A percentile compares a stretch with the other conserved stretches of the same genome.
phyloP scores from a whole-genome alignment of 305 asterid species.

The Fraxinus nigra region DNA sequence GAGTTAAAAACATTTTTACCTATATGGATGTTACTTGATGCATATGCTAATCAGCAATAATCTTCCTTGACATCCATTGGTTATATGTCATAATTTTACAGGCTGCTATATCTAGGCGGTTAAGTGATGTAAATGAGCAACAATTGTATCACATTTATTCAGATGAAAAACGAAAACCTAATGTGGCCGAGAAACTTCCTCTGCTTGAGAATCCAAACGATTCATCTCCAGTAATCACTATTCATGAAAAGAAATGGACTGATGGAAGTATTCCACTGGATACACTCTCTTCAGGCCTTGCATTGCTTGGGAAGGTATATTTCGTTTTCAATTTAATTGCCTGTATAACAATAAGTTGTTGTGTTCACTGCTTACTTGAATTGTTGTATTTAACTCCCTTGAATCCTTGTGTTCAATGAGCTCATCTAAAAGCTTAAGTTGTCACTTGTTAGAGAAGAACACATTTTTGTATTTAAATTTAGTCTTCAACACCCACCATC shows the following conservation, averaged over 20 bases:
- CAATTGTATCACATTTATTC: background rate
- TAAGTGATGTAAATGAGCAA: conserved; percentile 76
- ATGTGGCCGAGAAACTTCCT: conserved; percentile 24
- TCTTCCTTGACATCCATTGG: background rate
- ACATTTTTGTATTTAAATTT: background rate
- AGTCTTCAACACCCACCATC: background rate
- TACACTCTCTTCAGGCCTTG: conserved; percentile 62
- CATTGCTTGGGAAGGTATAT: conserved; percentile 78
- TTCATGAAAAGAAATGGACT: conserved; percentile 98
- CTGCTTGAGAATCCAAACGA: conserved; percentile 38
- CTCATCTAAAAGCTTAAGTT: background rate
- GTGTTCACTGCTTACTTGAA: background rate
- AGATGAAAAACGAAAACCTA: conserved; percentile 33
- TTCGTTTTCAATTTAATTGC: background rate
- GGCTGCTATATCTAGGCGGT: conserved; percentile 93
- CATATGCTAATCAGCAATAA: background rate
- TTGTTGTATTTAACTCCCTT: background rate
- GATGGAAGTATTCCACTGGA: conserved; percentile 80
- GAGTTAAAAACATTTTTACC: background rate
- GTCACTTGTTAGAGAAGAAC: background rate
- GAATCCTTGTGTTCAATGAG: background rate
- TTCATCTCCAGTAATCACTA: conserved; percentile 71
- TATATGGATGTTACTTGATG: background rate
- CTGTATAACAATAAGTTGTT: background rate
- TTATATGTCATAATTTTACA: conserved; percentile 24